Conservation (phyloP, 257 asterid genomes). For the Fraxinus americana region DNA sequence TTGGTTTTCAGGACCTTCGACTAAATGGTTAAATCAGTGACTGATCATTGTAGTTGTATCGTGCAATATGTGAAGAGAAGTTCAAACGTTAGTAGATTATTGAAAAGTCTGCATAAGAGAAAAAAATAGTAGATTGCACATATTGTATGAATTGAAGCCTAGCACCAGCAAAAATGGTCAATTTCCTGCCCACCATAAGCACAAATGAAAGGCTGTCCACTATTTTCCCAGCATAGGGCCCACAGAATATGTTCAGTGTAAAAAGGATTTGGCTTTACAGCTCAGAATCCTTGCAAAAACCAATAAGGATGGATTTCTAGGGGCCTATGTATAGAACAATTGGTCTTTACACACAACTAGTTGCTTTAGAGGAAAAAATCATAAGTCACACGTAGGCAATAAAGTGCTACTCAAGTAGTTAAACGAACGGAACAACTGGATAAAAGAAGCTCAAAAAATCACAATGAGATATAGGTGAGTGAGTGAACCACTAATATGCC, state of each 20-base stretch:
- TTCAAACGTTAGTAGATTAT: too few relatives aligned
- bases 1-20: too few relatives aligned
- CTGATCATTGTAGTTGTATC: neutral
- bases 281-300: slow-evolving; percentile 6
- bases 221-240: neutral
- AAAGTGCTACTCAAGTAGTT: neutral
- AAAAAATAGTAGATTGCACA: too few relatives aligned
- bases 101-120: too few relatives aligned
- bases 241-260: neutral
- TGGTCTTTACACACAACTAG: neutral
- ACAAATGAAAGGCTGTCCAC: neutral
- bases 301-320: neutral
- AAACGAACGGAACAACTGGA: neutral
- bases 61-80: too few relatives aligned
- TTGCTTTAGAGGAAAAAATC: neutral
- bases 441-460: neutral
- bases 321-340: too few relatives aligned
- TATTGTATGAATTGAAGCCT: too few relatives aligned
- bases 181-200: neutral
- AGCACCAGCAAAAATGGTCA: neutral
- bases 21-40: slow-evolving; percentile 15
- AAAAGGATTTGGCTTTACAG: slow-evolving; percentile 3
- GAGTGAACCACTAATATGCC: neutral
- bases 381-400: neutral
- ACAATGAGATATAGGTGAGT: neutral